A percentile compares a stretch with the other conserved stretches of the same genome.
Evolutionary conservation across 2,329 filamentous ascomycete species (phyloP).

Genomic region (Trichoderma oligosporum): DNA sequence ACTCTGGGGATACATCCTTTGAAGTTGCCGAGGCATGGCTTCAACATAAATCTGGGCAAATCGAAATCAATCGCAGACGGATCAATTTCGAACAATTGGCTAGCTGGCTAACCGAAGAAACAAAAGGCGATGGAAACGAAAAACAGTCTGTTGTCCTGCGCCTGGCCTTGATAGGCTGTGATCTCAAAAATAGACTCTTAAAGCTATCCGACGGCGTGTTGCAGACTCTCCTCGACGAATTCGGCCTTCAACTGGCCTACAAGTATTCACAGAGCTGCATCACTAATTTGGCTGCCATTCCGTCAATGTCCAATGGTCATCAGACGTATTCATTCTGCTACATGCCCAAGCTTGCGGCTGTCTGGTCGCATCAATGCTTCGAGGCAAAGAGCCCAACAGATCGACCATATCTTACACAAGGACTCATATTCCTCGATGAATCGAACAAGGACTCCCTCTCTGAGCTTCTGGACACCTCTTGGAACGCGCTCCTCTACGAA

Average conservation of each 20-base stretch:
- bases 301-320: conserved; percentile 16
- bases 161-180: conserved; percentile 29
- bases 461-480: conserved; percentile 27
- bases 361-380: conserved; percentile 34
- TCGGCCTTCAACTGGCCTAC: conserved; percentile 32
- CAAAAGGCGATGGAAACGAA: conserved; percentile 9
- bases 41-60: conserved; percentile 22
- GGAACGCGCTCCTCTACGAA: conserved; percentile 27
- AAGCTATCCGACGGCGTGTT: conserved; percentile 26
- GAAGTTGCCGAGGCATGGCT: conserved; percentile 32
- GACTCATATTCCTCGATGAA: conserved; percentile 31
- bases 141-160: conserved; percentile 30
- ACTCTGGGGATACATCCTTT: conserved; percentile 23
- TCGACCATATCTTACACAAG: conserved; percentile 27
- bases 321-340: conserved; percentile 35
- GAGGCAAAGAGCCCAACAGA: not conserved
- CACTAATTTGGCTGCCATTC: conserved; percentile 33
- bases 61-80: conserved; percentile 18
- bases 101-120: conserved; percentile 27
- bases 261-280: conserved; percentile 34
- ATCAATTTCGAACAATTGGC: conserved; percentile 16
- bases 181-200: conserved; percentile 25
- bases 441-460: conserved; percentile 28
- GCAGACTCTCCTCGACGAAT: conserved; percentile 26
- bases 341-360: conserved; percentile 37